Base-by-base conservation (phyloP, 2,329 filamentous ascomycete species). In the Aspergillus sp. region DNA sequence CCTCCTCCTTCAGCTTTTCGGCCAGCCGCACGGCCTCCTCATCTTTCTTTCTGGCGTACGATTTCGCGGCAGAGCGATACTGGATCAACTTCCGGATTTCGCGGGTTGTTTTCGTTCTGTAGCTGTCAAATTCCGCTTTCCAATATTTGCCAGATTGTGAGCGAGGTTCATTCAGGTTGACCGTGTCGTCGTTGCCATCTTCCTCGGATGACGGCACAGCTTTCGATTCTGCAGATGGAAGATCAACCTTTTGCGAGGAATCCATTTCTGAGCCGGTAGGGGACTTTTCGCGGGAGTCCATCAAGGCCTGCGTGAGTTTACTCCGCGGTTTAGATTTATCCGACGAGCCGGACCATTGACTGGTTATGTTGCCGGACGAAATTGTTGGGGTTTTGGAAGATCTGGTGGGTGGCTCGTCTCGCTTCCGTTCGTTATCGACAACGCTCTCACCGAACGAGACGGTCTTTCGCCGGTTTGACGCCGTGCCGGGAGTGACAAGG, bases 401-500 rank as follows among this genome's bases (percentile, higher is more conserved):
- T 62, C 78, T 82, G 52, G 76, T 75, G 20, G 75, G 76, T 42
- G 72, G 66, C 16, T 74, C 76, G 10, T 75, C 71, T 54, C 77
- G 78, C 69, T 83, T 85, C 71, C 71, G 72, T 63, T 85, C 84
- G 62, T 85, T 85, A 63, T 86, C 82, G 29, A 83, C 73, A 2
- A 86, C 82, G 18, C 83, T 78, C 18, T 82, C 80, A 6, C 83
- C 83, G 67, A 87, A 87, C 0, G 84, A 85, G 7, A 88, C 84
- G 0, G 84, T 85, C 69, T 88, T 88, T 54, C 84, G 79, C 55
- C 83, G 78, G 58, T 81, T 82, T 31, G 78, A 79, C 10, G 78
- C 80, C 2, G 84, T 86, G 4, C 86, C 85, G 6, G 86, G 86
- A 0, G 86, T 88, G 69, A 86, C 78, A n/a, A 88, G 79, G 54